A percentile compares a stretch with the other conserved stretches of the same genome.
Evolutionary conservation across 2,329 filamentous ascomycete species (phyloP).

Genomic region (Penicillium corylophilum): DNA sequence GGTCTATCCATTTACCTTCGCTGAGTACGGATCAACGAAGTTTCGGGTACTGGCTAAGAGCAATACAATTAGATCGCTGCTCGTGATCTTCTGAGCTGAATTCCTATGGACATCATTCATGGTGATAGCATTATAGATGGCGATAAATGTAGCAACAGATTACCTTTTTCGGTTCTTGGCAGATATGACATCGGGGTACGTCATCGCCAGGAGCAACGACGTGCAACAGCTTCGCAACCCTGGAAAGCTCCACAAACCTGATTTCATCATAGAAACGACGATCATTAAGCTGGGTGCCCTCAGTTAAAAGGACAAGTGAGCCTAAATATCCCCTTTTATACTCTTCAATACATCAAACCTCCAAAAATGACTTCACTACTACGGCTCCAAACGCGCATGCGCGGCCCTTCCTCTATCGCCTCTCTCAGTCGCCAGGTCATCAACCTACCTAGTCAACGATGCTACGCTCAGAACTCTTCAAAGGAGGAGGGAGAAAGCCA

Average conservation of each 20-base stretch:
- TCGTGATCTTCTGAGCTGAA: background rate
- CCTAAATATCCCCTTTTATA: background rate
- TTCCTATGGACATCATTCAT: background rate
- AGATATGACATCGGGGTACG: constrained; percentile 12
- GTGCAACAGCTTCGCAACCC: background rate
- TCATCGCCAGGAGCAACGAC: constrained; percentile 3
- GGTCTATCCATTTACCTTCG: too few relatives aligned
- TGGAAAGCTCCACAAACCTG: constrained; percentile 5
- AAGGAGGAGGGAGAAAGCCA: constrained; percentile 1
- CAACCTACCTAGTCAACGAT: background rate
- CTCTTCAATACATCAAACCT: background rate
- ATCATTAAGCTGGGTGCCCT: background rate
- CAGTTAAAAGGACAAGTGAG: background rate
- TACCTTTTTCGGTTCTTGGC: constrained; percentile 4
- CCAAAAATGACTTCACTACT: constrained; percentile 3
- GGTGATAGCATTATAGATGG: background rate
- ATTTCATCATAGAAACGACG: background rate
- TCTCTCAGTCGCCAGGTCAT: background rate
- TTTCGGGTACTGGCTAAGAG: too few relatives aligned
- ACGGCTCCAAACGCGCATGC: constrained; percentile 1
- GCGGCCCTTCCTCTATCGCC: background rate
- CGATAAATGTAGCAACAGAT: background rate
- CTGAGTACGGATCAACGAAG: too few relatives aligned
- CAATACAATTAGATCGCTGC: background rate
- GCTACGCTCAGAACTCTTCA: constrained; percentile 5